Base-by-base conservation (phyloP, 2,329 filamentous ascomycete genomes). In the Botryotinia convoluta region DNA sequence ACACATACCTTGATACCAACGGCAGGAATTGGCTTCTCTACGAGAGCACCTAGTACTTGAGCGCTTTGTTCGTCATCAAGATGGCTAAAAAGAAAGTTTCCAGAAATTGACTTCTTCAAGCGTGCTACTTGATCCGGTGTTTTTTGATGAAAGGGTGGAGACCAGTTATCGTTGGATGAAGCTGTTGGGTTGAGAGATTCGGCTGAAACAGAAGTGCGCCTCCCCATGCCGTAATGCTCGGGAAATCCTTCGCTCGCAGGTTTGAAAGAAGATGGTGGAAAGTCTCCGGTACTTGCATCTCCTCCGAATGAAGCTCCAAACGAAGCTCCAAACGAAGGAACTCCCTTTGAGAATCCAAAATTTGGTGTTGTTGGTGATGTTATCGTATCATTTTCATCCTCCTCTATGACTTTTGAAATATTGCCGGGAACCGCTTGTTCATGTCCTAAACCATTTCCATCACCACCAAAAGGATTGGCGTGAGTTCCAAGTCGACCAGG, bases 171-270 rank as follows among this genome's bases (percentile, higher is more conserved):
- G 79, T 93, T 91, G 73, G 90, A 89, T 74, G 94, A 91, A 45
- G 92, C 91, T 67, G 91, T 93, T 29, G 96, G 96, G 83, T 97
- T 97, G 80, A 98, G 87, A 2, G 95, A 98, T 84, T 99, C 96
- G 69, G 96, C 96, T 59, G 96, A 98, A 71, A 99, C 96, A 5
- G 96, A 98, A 57, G 95, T 98, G 79, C 96, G 93, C 76, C 96
- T 92, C 79, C 90, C 93, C 83, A 97, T 91, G 82, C 97, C 97
- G 85, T 98, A 98, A 82, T 98, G 95, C 78, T 89, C 92, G 72
- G 96, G 96, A 81, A 97, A 93, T 78, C 89, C 90, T 77, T 93
- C 90, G 74, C 89, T 81, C 42, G 76, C 73, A 57, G 76, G 71
- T 69, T 79, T 79, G 80, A 81, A 79, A 74, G 81, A 80, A 10